Base-by-base conservation (phyloP, 495 filamentous ascomycete species). In the Mycothermus thermophilus region DNA sequence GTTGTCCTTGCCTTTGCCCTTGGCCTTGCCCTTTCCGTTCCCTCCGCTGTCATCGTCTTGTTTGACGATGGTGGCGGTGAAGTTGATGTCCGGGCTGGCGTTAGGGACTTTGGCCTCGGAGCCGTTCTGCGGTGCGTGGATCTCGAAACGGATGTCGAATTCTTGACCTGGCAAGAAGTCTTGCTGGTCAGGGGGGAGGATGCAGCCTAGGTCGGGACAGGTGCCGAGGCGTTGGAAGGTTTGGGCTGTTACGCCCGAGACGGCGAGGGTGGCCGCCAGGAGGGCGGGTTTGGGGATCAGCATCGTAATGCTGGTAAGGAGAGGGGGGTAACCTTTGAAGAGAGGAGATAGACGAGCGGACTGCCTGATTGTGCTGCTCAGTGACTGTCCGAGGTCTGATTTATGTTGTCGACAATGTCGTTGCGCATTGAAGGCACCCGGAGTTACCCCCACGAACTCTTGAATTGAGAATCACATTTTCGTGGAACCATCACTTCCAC, bases 71-170 rank as follows among this genome's bases (percentile, higher is more conserved):
- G 74, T 77, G 48, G 80, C 77, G 9, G 67, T 72, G 57, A 84
- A 84, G 39, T 71, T 63, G 26, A 73, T 59, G 45, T 84, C 79
- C 5, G 77, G 73, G 27, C 55, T 50, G 23, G 66, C 66, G 32
- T 66, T 59, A n/a, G n/a, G n/a, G 30, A 63, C 70, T 38, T 63
- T 70, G 9, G 75, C 75, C 53, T 83, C 75, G 14, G 75, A 79
- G 24, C 79, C 79, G 54, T 84, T 84, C 51, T 76, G 58, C 2
- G 79, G 79, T 3, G 79, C 79, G 44, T 84, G 79, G 22, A 84
- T 70, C 53, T 84, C 79, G 17, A 84, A 66, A 16, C 79, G 74
- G 37, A 84, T 73, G 51, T 83, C 79, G 46, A 84, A 84, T 46
- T 67, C 73, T 51, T 82, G 77, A 17, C 79, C 79, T 2, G 79